A percentile compares a stretch with the other conserved stretches of the same genome.
Evolutionary conservation across 1,284 basidiomycete species (phyloP).

Genomic region (Cystobasidium pallidum): DNA sequence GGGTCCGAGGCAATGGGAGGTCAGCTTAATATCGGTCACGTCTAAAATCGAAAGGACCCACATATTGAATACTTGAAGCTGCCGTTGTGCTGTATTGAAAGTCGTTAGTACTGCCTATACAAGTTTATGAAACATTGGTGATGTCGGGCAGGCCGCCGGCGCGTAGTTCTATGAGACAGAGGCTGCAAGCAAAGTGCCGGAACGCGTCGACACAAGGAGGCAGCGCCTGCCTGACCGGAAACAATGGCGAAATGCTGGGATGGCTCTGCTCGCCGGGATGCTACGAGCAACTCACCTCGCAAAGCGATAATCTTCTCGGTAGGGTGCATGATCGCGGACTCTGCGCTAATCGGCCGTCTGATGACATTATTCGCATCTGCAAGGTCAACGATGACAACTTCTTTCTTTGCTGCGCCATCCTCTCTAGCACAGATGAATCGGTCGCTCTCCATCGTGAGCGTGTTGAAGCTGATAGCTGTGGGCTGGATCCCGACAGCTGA

Average conservation of each 20-base stretch:
- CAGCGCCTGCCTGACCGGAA: background rate
- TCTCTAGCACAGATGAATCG: constrained; percentile 80
- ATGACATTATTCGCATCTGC: constrained; percentile 94
- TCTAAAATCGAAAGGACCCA: background rate
- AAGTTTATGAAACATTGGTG: no score
- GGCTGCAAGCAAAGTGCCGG: background rate
- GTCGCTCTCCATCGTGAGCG: constrained; percentile 92
- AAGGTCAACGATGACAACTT: constrained; percentile 97
- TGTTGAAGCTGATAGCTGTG: constrained; percentile 96
- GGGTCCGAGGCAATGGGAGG: background rate
- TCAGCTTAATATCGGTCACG: background rate
- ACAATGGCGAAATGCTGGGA: background rate
- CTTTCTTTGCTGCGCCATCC: constrained; percentile 62
- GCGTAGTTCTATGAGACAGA: background rate
- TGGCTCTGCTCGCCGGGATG: background rate
- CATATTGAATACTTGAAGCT: constrained; percentile 98
- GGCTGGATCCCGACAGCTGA: constrained; percentile 95
- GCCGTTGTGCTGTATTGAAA: constrained; percentile 71
- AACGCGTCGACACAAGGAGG: background rate
- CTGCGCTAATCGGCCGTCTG: constrained; percentile 93
- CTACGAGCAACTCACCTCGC: constrained; percentile 67
- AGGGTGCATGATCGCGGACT: constrained; percentile 99
- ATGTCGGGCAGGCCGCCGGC: background rate
- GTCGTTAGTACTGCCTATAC: no score
- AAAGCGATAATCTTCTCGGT: constrained; percentile 95